Base-by-base conservation (phyloP, 2,329 filamentous ascomycete species). In the Fusarium sp. region DNA sequence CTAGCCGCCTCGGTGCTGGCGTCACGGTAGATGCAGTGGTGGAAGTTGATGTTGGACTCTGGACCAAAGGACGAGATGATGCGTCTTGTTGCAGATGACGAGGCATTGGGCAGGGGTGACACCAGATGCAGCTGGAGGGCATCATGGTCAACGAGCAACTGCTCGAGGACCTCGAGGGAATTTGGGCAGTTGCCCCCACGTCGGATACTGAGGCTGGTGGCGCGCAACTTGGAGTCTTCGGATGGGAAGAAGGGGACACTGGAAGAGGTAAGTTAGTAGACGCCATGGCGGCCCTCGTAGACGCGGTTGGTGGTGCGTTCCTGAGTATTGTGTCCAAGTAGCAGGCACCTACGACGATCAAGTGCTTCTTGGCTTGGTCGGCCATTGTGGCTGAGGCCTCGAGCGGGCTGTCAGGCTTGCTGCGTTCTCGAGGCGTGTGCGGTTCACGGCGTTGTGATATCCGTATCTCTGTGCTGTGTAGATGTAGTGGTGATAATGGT, bases 171-270 rank as follows among this genome's bases (percentile, higher is more conserved):
- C 79, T 94, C 88, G 37, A 94, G 87, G 5, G 90, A 89, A 80
- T 95, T 95, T 27, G 91, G 88, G 72, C 91, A 91, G 81, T 95
- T 95, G 35, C 93, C 93, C 62, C 93, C 93, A 30, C 92, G 88
- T 34, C 93, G 89, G 50, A 87, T 87, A 39, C 85, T 83, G 64
- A 93, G 80, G 27, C 79, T 85, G 3, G 88, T 88, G 20, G 93
- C 92, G 35, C 93, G 91, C 45, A 94, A 85, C 82, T 95, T 95
- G 57, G 90, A 88, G 84, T 95, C 93, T 83, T 95, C 93, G 8
- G 82, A 82, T 2, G 93, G 93, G 79, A 90, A 94, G 78, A 90
- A 84, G 4, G 92, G 89, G 37, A 94, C 88, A 71, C 91, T 93
- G 79, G 74, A 71, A 71, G 65, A 68, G 57, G 62, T 64, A 58